Conservation (phyloP, 176 grass and related monocot genomes). For the Panicum miliaceum region DNA sequence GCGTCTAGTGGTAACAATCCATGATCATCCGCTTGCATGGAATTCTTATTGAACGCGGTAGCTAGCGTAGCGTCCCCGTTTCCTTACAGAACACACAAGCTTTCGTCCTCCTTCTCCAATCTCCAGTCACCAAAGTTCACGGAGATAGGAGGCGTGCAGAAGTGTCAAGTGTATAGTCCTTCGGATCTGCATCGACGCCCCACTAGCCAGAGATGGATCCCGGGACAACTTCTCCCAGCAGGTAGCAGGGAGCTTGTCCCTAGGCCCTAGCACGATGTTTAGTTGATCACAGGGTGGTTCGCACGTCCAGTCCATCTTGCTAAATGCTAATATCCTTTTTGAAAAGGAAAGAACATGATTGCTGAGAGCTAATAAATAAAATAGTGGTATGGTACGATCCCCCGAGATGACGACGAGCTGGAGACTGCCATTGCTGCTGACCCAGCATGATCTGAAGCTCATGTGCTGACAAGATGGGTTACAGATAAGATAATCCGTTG, state of each 20-base stretch:
- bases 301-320: constrained; percentile 22
- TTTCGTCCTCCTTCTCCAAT: background rate
- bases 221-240: background rate
- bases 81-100: too few species aligned
- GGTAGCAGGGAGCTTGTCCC: background rate
- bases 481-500: background rate
- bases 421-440: constrained; percentile 1
- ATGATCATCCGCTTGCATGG: too few species aligned
- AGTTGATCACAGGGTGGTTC: background rate
- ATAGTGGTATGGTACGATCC: background rate
- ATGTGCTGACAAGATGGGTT: background rate
- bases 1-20: too few species aligned
- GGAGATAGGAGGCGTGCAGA: background rate
- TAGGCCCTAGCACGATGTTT: background rate
- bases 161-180: background rate
- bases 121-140: background rate
- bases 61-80: too few species aligned
- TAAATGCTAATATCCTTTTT: background rate
- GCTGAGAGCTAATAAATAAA: constrained; percentile 24
- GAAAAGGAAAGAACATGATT: background rate
- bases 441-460: background rate
- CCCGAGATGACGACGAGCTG: constrained; percentile 16
- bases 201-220: background rate
- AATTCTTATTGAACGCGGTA: too few species aligned
- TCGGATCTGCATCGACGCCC: background rate